phyloP scores from a whole-genome alignment of 23 red algal species.

The Gracilaria domingensis region DNA sequence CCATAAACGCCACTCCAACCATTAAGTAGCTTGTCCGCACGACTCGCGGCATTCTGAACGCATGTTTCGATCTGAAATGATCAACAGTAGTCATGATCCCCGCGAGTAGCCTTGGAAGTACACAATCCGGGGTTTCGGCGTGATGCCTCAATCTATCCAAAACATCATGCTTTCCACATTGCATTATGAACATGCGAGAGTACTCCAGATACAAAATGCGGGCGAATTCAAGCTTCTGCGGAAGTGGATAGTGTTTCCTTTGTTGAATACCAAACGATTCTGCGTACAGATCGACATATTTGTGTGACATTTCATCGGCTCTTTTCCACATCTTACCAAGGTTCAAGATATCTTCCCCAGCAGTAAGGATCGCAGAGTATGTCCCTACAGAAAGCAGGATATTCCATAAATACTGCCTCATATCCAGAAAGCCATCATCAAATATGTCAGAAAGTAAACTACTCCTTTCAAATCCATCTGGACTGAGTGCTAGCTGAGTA shows the following conservation, averaged over 20 bases:
- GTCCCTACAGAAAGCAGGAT: conserved; percentile 43
- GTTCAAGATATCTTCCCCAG: conserved; percentile 46
- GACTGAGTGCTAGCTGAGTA: conserved; percentile 15
- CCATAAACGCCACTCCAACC: conserved; percentile 38
- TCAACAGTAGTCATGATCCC: conserved; percentile 39
- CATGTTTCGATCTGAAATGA: conserved; percentile 65
- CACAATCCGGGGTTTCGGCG: neutral
- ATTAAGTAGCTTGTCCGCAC: conserved; percentile 29
- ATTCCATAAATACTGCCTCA: conserved; percentile 57
- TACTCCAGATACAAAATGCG: conserved; percentile 61
- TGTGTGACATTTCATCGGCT: conserved; percentile 36
- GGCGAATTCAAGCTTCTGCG: conserved; percentile 32
- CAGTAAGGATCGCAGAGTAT: conserved; percentile 9
- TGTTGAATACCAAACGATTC: conserved; percentile 46
- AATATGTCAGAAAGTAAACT: conserved; percentile 31
- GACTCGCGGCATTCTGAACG: conserved; percentile 61
- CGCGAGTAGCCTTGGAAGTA: conserved; percentile 9
- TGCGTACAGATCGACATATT: conserved; percentile 35
- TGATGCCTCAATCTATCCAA: conserved; percentile 15
- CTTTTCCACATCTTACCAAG: conserved; percentile 35
- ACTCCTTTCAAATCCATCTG: conserved; percentile 58
- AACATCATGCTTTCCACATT: neutral
- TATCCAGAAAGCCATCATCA: conserved; percentile 18
- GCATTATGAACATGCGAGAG: conserved; percentile 50
- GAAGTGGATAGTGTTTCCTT: conserved; percentile 58